Base-by-base conservation (phyloP, 257 asterid species). In the Nemophila menziesii region DNA sequence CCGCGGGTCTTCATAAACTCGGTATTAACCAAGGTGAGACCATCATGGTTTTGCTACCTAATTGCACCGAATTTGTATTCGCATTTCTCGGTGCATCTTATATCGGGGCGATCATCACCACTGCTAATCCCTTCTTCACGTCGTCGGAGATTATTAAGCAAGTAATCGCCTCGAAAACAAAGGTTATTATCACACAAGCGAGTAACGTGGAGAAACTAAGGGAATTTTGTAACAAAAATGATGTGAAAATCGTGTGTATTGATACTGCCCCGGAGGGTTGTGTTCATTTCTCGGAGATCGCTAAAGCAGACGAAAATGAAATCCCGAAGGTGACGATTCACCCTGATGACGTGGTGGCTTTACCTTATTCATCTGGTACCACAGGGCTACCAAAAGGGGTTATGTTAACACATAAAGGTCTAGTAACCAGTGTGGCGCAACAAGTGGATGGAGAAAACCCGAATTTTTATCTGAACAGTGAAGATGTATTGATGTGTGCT, bases 321-420 rank as follows among this genome's bases (percentile, higher is more conserved):
- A 19, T 78, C 44, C 86, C 93, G 46, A 77, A 55, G 22, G 92
- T 70, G 45, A 55, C 69, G n/a, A 69, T 83, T 45, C 29, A 27
- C 26, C 60, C 90, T 0, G 86, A 80, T 3, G 95, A 84, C 39
- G 87, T 66, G 63, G 95, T 89, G 56, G 92, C 95, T 4, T 68
- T 89, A 58, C 97, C 95, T 46, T 89, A 84, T 62, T 80, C 95
- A 24, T 89, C 95, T 20, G 97, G 97, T 5, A 89, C 97, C 29
- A 89, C 95, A 4, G 97, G 97, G 47, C 57, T 89, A 18, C 95
- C 97, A 4, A 87, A 87, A 60, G 97, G 97, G 3, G 97, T 87
- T 58, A 87, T 87, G 97, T 70, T 87, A 24, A 89, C 97, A 37
- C 95, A 89, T 59, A 75, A 70, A 29, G 92, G 95, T 2, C 64